phyloP scores from a whole-genome alignment of 2,329 filamentous ascomycete genomes.

The Penicillium vulpinum region DNA sequence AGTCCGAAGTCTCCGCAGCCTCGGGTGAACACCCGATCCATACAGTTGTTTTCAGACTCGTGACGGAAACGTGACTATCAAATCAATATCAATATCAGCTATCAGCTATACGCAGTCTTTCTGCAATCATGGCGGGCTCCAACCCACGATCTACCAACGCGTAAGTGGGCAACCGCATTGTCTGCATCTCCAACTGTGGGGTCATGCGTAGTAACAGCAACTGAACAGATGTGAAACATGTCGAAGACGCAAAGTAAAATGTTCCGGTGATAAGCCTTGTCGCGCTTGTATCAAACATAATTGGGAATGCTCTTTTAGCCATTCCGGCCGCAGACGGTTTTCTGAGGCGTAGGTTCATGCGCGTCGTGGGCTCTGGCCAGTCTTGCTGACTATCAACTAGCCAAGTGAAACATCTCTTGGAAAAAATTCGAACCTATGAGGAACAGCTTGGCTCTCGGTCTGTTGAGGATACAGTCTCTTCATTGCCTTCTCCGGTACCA shows the following conservation, averaged over 20 bases:
- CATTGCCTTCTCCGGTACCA: background rate
- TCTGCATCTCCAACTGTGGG: background rate
- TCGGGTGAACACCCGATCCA: constrained; percentile 1
- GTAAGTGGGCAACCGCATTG: background rate
- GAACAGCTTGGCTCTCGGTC: constrained; percentile 2
- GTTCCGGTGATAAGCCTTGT: constrained; percentile 24
- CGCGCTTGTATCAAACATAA: constrained; percentile 17
- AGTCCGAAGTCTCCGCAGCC: constrained; percentile 1
- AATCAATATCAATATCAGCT: background rate
- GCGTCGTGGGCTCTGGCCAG: background rate
- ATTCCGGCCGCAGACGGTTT: constrained; percentile 17
- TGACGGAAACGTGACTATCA: background rate
- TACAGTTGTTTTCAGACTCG: background rate
- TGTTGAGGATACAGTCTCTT: background rate
- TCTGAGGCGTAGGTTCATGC: constrained; percentile 17
- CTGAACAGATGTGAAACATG: constrained; percentile 16
- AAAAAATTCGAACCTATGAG: constrained; percentile 18
- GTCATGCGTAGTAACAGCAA: constrained; percentile 7
- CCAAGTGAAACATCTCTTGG: constrained; percentile 15
- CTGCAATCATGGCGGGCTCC: background rate
- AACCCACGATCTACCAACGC: constrained; percentile 9
- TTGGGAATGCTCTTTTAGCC: constrained; percentile 19
- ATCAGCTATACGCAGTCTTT: background rate
- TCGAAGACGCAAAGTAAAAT: constrained; percentile 24
- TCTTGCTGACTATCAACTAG: background rate